Base-by-base conservation (phyloP, 495 filamentous ascomycete genomes). In the Neurospora sp. region DNA sequence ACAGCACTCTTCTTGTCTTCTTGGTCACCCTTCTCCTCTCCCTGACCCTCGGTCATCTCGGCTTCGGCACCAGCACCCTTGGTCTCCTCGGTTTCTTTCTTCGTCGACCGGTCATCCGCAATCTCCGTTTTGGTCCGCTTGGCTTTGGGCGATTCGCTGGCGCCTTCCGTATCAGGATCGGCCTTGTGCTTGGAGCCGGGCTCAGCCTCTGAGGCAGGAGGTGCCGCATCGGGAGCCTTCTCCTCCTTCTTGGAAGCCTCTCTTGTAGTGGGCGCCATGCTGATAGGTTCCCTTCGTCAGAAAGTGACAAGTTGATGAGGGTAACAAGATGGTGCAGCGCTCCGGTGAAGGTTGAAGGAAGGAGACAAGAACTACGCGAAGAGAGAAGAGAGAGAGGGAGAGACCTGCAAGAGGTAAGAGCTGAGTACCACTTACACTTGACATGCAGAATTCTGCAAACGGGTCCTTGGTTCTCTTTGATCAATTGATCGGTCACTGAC, bases 151-250 rank as follows among this genome's bases (percentile, higher is more conserved):
- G 65, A 40, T 0, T 40, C 38, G 12, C 27, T 70, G 8, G 17
- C 35, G 45, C 71, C 74, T 2, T 73, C 70, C 4, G 72, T 41
- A 17, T 61, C 53, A 35, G 27, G 53, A 35, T 61, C 53, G 53
- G 14, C 53, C 65, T 75, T 79, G 72, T 77, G 76, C 70, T 79
- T 79, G 35, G 76, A 75, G 12, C 77, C 76, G 1, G 76, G 70
- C 39, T 70, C 17, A 6, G 75, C 74, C 31, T 77, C 72, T 1
- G 72, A 71, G 9, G 72, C 53, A 31, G 74, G 59, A 72, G 70
- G 65, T 4, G 73, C 53, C 27, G 53, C 70, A 8, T 39, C 53
- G 3, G 12, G 35, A 8, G 42, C 8, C 40, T 73, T 22, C 8
- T 74, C 71, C 17, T 75, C 40, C 17, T 73, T 71, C 48, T 75